Percentiles rank a stretch among this genome's conserved stretches.
phyloP scores from a whole-genome alignment of 2,329 filamentous ascomycete genomes.

The Cucurbitaria berberidis region DNA sequence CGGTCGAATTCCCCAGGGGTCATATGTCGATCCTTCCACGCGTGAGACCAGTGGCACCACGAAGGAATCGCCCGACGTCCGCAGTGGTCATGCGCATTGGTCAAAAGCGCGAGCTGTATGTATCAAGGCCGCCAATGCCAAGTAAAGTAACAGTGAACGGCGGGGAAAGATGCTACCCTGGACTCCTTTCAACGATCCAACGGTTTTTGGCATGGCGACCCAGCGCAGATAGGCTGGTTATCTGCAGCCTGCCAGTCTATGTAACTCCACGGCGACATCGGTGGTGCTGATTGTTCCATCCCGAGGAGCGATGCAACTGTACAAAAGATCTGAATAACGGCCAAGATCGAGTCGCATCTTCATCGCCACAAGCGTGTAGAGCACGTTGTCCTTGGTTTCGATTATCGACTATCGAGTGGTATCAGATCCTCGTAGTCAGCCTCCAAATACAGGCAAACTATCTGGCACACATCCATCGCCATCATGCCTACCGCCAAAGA shows the following conservation, averaged over 20 bases:
- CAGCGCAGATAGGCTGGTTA: conserved; percentile 1
- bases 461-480: neutral
- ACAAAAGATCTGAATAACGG: conserved; percentile 11
- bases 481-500: conserved; percentile 35
- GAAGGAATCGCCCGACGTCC: conserved; percentile 1
- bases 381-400: neutral
- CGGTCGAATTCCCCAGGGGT: conserved; percentile 6
- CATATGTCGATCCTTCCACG: conserved; percentile 16
- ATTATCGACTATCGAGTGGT: too few species aligned
- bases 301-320: conserved; percentile 6
- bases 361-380: neutral
- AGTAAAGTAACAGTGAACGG: conserved; percentile 1
- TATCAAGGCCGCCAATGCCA: conserved; percentile 8
- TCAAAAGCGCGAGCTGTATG: neutral
- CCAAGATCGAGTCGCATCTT: neutral
- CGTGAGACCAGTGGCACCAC: conserved; percentile 6
- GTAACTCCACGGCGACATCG: conserved; percentile 24
- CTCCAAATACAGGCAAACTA: neutral
- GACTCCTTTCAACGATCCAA: conserved; percentile 3
- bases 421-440: neutral
- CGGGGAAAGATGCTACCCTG: conserved; percentile 23
- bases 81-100: conserved; percentile 8
- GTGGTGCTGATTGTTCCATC: conserved; percentile 1
- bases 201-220: conserved; percentile 8
- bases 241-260: conserved; percentile 13